Evolutionary conservation across 148 eudicot genomes (phyloP).

Genomic region (Gaultheria prostrata): DNA sequence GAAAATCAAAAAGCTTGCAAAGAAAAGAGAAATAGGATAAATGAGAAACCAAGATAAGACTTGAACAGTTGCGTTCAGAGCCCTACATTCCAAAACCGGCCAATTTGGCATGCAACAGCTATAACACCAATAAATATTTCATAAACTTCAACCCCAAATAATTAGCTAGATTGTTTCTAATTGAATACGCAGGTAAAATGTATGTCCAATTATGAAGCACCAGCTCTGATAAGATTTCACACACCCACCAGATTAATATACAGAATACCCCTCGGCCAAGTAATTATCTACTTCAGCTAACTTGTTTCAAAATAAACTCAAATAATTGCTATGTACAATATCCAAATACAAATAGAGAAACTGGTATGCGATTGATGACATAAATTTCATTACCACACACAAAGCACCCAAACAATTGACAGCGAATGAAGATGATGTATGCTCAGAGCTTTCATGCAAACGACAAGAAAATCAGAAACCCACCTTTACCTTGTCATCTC

Average conservation of each 20-base stretch:
- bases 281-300: background rate
- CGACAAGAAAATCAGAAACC: conserved; percentile 23
- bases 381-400: background rate
- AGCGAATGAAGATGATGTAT: background rate
- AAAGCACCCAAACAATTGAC: conserved; percentile 13
- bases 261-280: background rate
- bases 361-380: background rate
- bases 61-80: background rate
- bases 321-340: background rate
- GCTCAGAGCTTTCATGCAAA: background rate
- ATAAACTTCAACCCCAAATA: background rate
- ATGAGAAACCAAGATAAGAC: background rate
- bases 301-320: background rate
- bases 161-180: background rate
- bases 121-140: background rate
- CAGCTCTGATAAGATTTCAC: background rate
- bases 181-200: background rate
- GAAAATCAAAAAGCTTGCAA: background rate
- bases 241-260: background rate
- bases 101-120: background rate
- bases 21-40: background rate
- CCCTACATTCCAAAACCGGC: background rate
- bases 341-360: background rate
- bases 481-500: conserved; percentile 49
- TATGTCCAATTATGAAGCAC: background rate